Percentiles rank a stretch among this genome's conserved stretches.
Conservation (phyloP, 73 alveolate species). For the Blepharisma stoltei region DNA sequence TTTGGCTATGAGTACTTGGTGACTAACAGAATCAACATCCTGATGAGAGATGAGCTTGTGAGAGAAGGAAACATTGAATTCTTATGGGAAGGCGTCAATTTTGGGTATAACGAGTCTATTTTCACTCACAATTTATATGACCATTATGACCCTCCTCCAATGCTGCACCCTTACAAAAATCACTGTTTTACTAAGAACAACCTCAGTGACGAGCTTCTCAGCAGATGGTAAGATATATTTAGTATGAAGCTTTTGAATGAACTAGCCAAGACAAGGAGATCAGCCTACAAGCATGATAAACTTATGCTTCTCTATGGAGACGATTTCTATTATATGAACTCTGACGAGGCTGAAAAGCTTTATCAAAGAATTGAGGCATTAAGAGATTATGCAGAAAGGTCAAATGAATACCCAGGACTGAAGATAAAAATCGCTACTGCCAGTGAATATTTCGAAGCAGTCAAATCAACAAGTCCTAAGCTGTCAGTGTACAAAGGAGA, state of each 20-base stretch:
- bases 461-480: background rate
- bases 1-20: slow-evolving; percentile 17
- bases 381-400: background rate
- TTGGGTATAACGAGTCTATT: slow-evolving; percentile 4
- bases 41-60: slow-evolving; percentile 24
- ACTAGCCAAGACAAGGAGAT: background rate
- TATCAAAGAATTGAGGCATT: background rate
- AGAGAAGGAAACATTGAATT: background rate
- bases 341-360: background rate
- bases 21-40: background rate
- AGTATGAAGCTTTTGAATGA: background rate
- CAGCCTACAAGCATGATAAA: background rate
- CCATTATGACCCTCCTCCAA: slow-evolving; percentile 14
- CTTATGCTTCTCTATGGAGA: slow-evolving; percentile 22
- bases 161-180: background rate
- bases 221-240: background rate
- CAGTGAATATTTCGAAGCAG: slow-evolving; percentile 1
- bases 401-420: background rate
- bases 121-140: slow-evolving; percentile 14
- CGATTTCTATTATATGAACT: background rate
- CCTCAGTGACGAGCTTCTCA: background rate
- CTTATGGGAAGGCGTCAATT: background rate
- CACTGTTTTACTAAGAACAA: background rate
- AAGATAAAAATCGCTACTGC: slow-evolving; percentile 1
- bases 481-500: slow-evolving; percentile 8